Conservation (phyloP, 257 asterid species). For the Osmanthus fragrans region DNA sequence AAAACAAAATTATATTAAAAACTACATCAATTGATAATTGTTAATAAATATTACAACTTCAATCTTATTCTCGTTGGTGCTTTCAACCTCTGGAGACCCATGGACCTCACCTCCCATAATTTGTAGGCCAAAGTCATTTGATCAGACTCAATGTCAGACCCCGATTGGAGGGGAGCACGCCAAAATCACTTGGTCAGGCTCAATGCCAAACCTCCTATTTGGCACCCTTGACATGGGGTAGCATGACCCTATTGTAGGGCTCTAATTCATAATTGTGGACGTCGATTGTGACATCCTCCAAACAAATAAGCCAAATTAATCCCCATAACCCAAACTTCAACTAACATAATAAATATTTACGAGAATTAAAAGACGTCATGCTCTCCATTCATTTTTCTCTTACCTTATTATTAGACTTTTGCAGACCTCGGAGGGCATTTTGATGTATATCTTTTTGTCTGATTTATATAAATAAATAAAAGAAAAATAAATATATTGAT, state of each 20-base stretch:
- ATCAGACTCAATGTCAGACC: too few relatives aligned
- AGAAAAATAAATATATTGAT: too few relatives aligned
- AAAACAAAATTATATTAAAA: neutral
- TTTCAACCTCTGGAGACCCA: neutral
- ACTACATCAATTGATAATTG: constrained; percentile 5
- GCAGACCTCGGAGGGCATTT: neutral
- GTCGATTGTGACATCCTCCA: constrained; percentile 32
- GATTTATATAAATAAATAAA: too few relatives aligned
- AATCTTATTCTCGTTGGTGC: constrained; percentile 9
- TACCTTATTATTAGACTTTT: neutral
- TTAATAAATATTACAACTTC: constrained; percentile 4
- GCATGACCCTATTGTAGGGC: too few relatives aligned
- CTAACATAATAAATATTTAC: neutral
- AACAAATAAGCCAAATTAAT: constrained; percentile 24
- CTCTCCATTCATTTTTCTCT: neutral
- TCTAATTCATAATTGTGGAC: neutral
- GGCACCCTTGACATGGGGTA: too few relatives aligned
- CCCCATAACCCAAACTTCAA: constrained; percentile 21
- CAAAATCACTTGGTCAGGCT: too few relatives aligned
- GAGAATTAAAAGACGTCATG: neutral
- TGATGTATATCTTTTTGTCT: too few relatives aligned
- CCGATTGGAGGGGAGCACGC: too few relatives aligned
- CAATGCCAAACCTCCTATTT: too few relatives aligned
- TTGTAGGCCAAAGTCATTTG: too few relatives aligned
- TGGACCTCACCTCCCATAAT: neutral